Evolutionary conservation across 2,329 filamentous ascomycete species (phyloP), one percentile per base, ranked within the genome.

Genomic region (Hyphodiscus sp.): DNA sequence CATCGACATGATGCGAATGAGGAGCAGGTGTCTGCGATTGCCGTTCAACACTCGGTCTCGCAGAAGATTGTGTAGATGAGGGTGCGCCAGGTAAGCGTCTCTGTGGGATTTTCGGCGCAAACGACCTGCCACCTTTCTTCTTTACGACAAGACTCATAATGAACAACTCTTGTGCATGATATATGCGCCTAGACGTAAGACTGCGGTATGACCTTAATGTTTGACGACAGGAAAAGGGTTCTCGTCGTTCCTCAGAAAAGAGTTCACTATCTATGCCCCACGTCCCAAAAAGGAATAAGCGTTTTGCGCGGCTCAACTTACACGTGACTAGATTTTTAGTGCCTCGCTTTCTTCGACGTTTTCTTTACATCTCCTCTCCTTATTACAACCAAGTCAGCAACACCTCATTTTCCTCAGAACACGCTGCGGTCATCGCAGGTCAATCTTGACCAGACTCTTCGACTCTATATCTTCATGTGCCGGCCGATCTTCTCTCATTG

Each of bases 71-170:
- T 53, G 65, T 65, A 53, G 70, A 65, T 53, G 67, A 63, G 54
- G 73, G 68, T 52, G 73, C 71, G 58, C 74, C 73, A 57, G 76
- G 73, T 54, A 78, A 75, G 65, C 59, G 61, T 53, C 83, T 80
- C 59, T 76, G 68, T 30, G 80, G 81, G 59, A 80, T 80, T 72
- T 87, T 89, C 45, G 86, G 86, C 68, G 87, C 59, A 73, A 90
- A 89, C 2, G 50, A 50, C 47, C 63, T 66, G 20, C 41, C 10
- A 8, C 18, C 29, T 46, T 41, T 51, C 53, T 49, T 42, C 52
- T 54, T 45, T 41, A 44, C 50, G 51, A 41, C 33, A 13, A 45
- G 20, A 29, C 26, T 41, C 47, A 50, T 50, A n/a, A 38, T 43
- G n/a, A 38, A 15, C 18, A 20, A 13, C 18, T 13, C 8, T 20